Percentiles rank a stretch among this genome's conserved stretches.
Evolutionary conservation across 2,329 filamentous ascomycete species (phyloP).

Genomic region (Hortaea sp.): DNA sequence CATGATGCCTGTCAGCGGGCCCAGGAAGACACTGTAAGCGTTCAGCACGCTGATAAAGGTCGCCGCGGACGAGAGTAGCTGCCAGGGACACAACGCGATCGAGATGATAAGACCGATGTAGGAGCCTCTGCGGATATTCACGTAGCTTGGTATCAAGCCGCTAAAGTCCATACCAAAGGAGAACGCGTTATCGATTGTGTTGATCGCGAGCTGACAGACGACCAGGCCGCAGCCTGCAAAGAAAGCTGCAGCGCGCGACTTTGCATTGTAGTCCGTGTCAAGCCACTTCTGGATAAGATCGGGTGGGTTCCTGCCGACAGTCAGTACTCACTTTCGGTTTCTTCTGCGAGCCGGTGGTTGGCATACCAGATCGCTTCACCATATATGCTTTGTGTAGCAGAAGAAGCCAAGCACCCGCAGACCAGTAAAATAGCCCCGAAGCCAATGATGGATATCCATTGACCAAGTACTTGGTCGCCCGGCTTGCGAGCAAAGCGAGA

Average conservation of each 20-base stretch:
- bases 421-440: constrained; percentile 41
- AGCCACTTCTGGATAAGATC: constrained; percentile 22
- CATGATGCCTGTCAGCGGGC: constrained; percentile 34
- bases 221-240: constrained; percentile 38
- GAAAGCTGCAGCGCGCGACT: constrained; percentile 34
- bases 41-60: constrained; percentile 39
- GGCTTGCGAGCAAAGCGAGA: constrained; percentile 25
- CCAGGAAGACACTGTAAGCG: constrained; percentile 39
- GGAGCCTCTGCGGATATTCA: constrained; percentile 47
- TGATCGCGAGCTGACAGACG: constrained; percentile 36
- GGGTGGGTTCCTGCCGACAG: constrained; percentile 5
- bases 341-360: not conserved
- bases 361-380: constrained; percentile 37
- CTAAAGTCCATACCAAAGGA: constrained; percentile 47
- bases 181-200: constrained; percentile 39
- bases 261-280: constrained; percentile 21
- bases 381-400: constrained; percentile 43
- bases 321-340: not conserved
- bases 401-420: constrained; percentile 49
- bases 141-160: constrained; percentile 41
- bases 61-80: constrained; percentile 37
- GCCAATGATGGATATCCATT: constrained; percentile 36
- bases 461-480: constrained; percentile 37
- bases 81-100: constrained; percentile 42
- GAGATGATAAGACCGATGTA: constrained; percentile 39